Base-by-base conservation (phyloP, 768 basidiomycete species). In the Lactarius hengduanensis region DNA sequence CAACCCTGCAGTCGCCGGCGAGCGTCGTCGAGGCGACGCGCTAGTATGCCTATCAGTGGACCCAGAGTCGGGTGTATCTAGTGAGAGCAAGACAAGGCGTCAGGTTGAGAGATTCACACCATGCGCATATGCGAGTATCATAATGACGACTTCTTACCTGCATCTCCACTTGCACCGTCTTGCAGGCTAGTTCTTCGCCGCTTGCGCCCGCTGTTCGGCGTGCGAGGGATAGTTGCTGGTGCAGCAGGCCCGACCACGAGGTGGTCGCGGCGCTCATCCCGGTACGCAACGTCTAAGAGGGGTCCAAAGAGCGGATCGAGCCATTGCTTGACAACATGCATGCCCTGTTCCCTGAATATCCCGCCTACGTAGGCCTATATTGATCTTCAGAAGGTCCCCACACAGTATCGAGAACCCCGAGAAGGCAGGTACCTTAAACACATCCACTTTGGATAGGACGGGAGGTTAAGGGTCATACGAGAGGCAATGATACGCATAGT, bases 311-410 rank as follows among this genome's bases (percentile, higher is more conserved):
- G 57, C 9, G 45, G 47, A 30, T 16, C 38, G 6, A 67, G 62
- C 66, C 66, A 67, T 9, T 45, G 28, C 20, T 40, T 47, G 34
- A 60, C 58, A 34, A 50, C 58, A 1, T 67, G 53, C 18, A 47
- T 10, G 34, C 62, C 62, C 53, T 67, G 53, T 26, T 67, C 66
- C 28, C 36, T 67, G 53, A 63, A 67, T 8, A 67, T 20, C 6
- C 58, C 66, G 1, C 66, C 66, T 4, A 67, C 66, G n/a, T 63
- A 67, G 41, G 66, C 66, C 66, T 67, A 13, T 43, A 20, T 11
- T 41, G 1, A 13, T 3, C 22, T 28, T 66, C 10, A 57, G 61
- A 57, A 34, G 22, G 32, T 36, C 57, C 0, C 57, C 43, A 53
- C 9, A 16, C 9, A 3, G 11, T n/a, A 41, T 26, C 34, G 54